phyloP scores from a whole-genome alignment of 2,329 filamentous ascomycete genomes.

The Neophaeococcomyces mojaviensis region DNA sequence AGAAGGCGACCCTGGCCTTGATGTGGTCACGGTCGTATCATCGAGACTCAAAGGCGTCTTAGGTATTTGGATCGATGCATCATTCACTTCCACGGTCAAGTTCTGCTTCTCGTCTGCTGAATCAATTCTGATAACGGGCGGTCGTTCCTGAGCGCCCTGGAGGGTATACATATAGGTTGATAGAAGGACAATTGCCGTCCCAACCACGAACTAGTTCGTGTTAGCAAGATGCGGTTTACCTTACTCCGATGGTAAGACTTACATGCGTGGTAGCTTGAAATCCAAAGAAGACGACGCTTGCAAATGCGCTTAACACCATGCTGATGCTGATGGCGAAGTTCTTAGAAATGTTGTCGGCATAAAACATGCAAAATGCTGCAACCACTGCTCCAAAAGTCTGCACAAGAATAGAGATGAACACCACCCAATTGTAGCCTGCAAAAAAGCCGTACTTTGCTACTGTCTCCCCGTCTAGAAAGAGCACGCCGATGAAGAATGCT shows the following conservation, averaged over 20 bases:
- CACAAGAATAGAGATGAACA: slow-evolving; percentile 75
- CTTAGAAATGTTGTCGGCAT: slow-evolving; percentile 83
- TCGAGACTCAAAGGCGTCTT: slow-evolving; percentile 42
- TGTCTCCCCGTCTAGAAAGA: slow-evolving; percentile 77
- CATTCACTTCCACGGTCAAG: slow-evolving; percentile 49
- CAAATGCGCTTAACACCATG: slow-evolving; percentile 77
- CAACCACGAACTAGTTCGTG: slow-evolving; percentile 64
- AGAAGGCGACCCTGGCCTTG: slow-evolving; percentile 40
- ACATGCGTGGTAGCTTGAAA: slow-evolving; percentile 67
- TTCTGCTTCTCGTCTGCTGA: slow-evolving; percentile 26
- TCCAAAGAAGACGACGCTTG: slow-evolving; percentile 78
- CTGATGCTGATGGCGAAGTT: slow-evolving; percentile 91
- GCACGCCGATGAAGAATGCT: slow-evolving; percentile 74
- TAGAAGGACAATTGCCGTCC: slow-evolving; percentile 68
- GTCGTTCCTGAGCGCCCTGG: slow-evolving; percentile 36
- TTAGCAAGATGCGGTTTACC: too few relatives aligned
- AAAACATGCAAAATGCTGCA: slow-evolving; percentile 73
- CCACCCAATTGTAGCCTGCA: slow-evolving; percentile 84
- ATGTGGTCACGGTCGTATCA: slow-evolving; percentile 43
- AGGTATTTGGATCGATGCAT: slow-evolving; percentile 40
- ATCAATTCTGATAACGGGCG: slow-evolving; percentile 44
- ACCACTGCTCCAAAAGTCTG: slow-evolving; percentile 80
- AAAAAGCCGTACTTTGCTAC: slow-evolving; percentile 86
- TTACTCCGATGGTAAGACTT: too few relatives aligned
- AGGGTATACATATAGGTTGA: slow-evolving; percentile 77